phyloP scores from a whole-genome alignment of 1,139 yeast genomes.

The Lodderomyces elongisporus region DNA sequence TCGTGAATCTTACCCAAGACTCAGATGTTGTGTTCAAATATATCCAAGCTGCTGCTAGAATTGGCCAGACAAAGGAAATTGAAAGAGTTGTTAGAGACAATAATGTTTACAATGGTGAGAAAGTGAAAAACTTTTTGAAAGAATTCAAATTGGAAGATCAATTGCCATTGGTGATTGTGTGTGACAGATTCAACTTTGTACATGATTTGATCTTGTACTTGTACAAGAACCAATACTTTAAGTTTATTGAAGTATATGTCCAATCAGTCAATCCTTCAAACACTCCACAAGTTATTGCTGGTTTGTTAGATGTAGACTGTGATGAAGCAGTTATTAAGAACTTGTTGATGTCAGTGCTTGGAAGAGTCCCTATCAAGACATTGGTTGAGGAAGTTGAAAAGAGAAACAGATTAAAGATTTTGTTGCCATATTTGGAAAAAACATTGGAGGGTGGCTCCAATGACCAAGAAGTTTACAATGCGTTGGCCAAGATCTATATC shows the following conservation, averaged over 20 bases:
- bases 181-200: constrained; percentile 87
- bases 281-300: constrained; percentile 96
- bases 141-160: constrained; percentile 94
- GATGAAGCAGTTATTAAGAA: constrained; percentile 85
- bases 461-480: constrained; percentile 89
- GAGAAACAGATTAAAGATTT: constrained; percentile 86
- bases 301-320: constrained; percentile 93
- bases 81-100: constrained; percentile 95
- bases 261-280: constrained; percentile 94
- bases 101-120: constrained; percentile 92
- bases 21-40: constrained; percentile 94
- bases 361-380: constrained; percentile 89
- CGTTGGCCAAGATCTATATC: constrained; percentile 94
- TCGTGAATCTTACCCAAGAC: constrained; percentile 91
- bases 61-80: constrained; percentile 88
- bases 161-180: constrained; percentile 91
- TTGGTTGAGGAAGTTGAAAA: constrained; percentile 93
- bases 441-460: constrained; percentile 82
- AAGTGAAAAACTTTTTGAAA: constrained; percentile 93
- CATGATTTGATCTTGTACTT: constrained; percentile 90
- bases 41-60: constrained; percentile 87
- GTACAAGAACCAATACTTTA: constrained; percentile 92
- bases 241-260: constrained; percentile 94
- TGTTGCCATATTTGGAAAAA: constrained; percentile 89
- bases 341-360: constrained; percentile 78